Conservation (phyloP, 139 green algal species). For the Chlamydomonas sp. region DNA sequence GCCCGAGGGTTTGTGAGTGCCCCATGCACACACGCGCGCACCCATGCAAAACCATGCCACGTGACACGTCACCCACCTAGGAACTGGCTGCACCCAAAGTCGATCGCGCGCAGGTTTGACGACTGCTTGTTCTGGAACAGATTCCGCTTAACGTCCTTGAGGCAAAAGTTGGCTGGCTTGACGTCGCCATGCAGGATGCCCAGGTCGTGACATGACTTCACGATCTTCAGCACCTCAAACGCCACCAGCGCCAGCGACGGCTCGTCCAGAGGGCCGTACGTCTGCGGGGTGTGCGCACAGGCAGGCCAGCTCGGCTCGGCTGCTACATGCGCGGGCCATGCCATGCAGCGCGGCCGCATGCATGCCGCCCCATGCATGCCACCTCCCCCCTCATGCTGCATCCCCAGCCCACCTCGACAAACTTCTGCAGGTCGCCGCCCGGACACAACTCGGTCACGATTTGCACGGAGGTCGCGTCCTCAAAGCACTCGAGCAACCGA, state of each 20-base stretch:
- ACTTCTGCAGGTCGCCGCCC: constrained; percentile 51
- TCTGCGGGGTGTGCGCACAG: too few species aligned
- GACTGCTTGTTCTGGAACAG: background rate
- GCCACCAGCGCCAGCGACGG: constrained; percentile 25
- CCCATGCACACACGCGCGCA: too few species aligned
- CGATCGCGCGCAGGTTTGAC: constrained; percentile 44
- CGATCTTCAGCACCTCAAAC: constrained; percentile 35
- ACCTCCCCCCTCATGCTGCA: too few species aligned
- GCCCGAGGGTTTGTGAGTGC: too few species aligned
- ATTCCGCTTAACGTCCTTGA: constrained; percentile 24
- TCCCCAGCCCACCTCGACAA: constrained; percentile 43
- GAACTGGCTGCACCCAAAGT: constrained; percentile 53
- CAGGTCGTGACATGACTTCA: constrained; percentile 35
- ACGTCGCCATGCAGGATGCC: constrained; percentile 27
- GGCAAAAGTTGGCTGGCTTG: constrained; percentile 37
- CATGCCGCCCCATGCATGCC: too few species aligned
- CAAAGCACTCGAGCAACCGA: constrained; percentile 38
- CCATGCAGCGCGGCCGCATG: too few species aligned
- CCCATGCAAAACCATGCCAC: background rate
- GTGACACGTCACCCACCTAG: constrained; percentile 11
- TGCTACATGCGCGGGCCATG: too few species aligned
- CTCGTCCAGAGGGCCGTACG: constrained; percentile 23
- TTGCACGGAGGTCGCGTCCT: constrained; percentile 31
- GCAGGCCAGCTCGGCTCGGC: too few species aligned
- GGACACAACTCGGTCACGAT: constrained; percentile 44